phyloP scores from a whole-genome alignment of 2,329 filamentous ascomycete species.

The Penicillium sp. region DNA sequence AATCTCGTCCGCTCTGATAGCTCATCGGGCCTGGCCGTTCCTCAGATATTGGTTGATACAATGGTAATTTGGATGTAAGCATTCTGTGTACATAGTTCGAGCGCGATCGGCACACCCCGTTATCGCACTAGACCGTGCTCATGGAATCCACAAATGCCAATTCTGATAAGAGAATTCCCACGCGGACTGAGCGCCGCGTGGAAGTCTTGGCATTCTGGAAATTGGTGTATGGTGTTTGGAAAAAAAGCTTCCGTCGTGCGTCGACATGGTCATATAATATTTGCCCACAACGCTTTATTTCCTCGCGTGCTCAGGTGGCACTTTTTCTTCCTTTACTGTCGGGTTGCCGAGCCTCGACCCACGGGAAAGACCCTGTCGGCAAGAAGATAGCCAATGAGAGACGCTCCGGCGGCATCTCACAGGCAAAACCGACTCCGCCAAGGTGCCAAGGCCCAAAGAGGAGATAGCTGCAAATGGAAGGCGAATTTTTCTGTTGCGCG shows the following conservation, averaged over 20 bases:
- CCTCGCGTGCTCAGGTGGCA: neutral
- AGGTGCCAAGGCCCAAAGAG: conserved; percentile 17
- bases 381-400: conserved; percentile 14
- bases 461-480: conserved; percentile 8
- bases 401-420: neutral
- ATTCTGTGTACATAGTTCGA: neutral
- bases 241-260: no score
- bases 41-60: neutral
- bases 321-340: neutral
- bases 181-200: conserved; percentile 6
- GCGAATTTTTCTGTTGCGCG: conserved; percentile 12
- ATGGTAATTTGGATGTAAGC: neutral
- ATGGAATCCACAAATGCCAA: neutral
- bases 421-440: neutral
- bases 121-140: conserved; percentile 9
- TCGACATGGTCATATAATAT: no score
- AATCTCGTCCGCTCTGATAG: neutral
- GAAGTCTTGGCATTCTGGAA: conserved; percentile 13
- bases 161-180: conserved; percentile 14
- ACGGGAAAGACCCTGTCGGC: conserved; percentile 13
- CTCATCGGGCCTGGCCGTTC: conserved; percentile 8
- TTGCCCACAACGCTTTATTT: no score
- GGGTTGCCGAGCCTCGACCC: conserved; percentile 12
- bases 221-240: neutral
- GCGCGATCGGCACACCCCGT: conserved; percentile 11